Percentiles rank a stretch among this genome's conserved stretches.
These are phyloP conservation scores for Neurospora sp. DNA, from an alignment of 495 filamentous ascomycete species.

Conservation along the genomic window DNA sequence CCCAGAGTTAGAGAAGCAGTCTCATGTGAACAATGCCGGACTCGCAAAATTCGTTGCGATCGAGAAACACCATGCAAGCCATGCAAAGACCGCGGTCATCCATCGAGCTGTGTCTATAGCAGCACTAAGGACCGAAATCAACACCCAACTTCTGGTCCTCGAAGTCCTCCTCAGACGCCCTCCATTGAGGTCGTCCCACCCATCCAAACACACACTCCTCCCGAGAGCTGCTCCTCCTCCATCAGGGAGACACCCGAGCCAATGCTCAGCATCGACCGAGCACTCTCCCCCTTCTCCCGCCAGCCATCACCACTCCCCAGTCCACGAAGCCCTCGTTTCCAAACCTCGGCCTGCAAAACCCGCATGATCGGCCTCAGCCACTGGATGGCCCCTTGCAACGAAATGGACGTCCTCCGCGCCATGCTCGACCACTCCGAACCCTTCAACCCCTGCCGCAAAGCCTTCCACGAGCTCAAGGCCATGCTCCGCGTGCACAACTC, in stretches of 20 bases:
- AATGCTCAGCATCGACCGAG: neutral
- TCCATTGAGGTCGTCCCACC: neutral
- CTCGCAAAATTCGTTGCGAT: slow-evolving; percentile 53
- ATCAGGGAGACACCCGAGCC: slow-evolving; percentile 4
- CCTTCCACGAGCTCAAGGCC: slow-evolving; percentile 11
- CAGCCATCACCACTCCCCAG: neutral
- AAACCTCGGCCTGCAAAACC: slow-evolving; percentile 6
- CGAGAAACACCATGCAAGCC: slow-evolving; percentile 42
- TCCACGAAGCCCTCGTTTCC: neutral
- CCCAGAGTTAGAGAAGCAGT: slow-evolving; percentile 12
- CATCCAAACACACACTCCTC: slow-evolving; percentile 2
- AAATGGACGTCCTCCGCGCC: slow-evolving; percentile 10
- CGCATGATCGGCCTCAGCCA: slow-evolving; percentile 15
- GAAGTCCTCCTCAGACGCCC: neutral
- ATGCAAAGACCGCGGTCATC: slow-evolving; percentile 10
- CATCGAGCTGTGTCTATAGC: slow-evolving; percentile 8
- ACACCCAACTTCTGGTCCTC: neutral
- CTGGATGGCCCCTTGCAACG: slow-evolving; percentile 13
- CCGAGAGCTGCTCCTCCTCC: slow-evolving; percentile 9
- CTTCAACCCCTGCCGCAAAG: slow-evolving; percentile 7
- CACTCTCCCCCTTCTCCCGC: neutral
- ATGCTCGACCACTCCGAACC: slow-evolving; percentile 10
- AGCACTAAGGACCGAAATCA: neutral
- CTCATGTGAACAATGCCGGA: slow-evolving; percentile 33
- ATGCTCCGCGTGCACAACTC: slow-evolving; percentile 2